Evolutionary conservation across 2,329 filamentous ascomycete genomes (phyloP).

Genomic region (Monosporascus sp.): DNA sequence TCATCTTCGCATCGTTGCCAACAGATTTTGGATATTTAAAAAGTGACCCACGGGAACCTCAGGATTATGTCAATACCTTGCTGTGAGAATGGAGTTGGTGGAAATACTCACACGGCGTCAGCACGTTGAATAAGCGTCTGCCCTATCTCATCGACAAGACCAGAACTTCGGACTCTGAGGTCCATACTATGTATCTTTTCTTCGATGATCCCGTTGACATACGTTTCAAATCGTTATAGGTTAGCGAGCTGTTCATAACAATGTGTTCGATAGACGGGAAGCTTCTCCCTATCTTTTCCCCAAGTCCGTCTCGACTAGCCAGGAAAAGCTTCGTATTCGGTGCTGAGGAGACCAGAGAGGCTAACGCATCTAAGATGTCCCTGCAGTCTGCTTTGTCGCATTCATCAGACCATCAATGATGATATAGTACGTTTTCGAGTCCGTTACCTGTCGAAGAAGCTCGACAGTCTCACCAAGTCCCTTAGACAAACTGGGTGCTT

Average conservation of each 20-base stretch:
- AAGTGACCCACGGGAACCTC: slow-evolving; percentile 16
- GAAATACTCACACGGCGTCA: slow-evolving; percentile 27
- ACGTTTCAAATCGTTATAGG: slow-evolving; percentile 13
- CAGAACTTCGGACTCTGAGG: slow-evolving; percentile 7
- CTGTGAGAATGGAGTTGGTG: slow-evolving; percentile 1
- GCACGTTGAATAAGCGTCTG: slow-evolving; percentile 21
- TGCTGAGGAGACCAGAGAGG: slow-evolving; percentile 13
- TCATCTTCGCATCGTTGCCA: slow-evolving; percentile 10
- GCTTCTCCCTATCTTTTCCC: slow-evolving; percentile 6
- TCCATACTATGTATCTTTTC: slow-evolving; percentile 6
- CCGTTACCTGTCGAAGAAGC: slow-evolving; percentile 2
- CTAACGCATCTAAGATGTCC: slow-evolving; percentile 6
- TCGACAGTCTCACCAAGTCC: not conserved
- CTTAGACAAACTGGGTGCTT: not conserved
- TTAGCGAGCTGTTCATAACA: slow-evolving; percentile 4
- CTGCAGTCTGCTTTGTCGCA: slow-evolving; percentile 14
- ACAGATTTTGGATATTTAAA: slow-evolving; percentile 14
- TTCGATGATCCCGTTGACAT: slow-evolving; percentile 12
- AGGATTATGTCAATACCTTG: slow-evolving; percentile 1
- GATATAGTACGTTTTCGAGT: slow-evolving; percentile 10
- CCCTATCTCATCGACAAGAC: slow-evolving; percentile 18
- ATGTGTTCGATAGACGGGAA: slow-evolving; percentile 6
- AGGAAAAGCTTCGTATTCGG: slow-evolving; percentile 4
- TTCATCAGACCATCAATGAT: slow-evolving; percentile 28
- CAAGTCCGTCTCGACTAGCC: slow-evolving; percentile 4